phyloP scores from a whole-genome alignment of 2,329 filamentous ascomycete species.

The Hypoxylon sp. region DNA sequence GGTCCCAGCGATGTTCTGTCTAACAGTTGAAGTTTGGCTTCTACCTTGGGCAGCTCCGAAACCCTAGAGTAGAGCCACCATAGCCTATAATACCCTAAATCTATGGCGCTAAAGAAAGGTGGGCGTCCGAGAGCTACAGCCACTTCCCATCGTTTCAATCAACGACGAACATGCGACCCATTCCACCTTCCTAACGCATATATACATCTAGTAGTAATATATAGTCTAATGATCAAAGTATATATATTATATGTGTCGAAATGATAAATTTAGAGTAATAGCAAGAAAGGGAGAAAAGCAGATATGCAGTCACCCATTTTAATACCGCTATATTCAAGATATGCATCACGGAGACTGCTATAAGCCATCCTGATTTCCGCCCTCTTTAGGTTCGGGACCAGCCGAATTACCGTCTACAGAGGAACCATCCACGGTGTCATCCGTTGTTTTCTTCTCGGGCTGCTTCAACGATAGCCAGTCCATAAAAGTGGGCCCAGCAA shows the following conservation, averaged over 20 bases:
- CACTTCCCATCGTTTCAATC: background rate
- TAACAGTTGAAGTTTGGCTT: background rate
- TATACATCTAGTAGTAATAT: background rate
- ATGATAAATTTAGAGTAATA: background rate
- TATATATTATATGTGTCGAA: background rate
- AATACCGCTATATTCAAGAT: background rate
- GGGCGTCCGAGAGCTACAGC: no score
- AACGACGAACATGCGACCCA: background rate
- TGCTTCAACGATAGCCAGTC: conserved; percentile 33
- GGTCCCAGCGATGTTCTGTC: no score
- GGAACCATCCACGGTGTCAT: conserved; percentile 13
- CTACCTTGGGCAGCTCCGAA: background rate
- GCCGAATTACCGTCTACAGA: conserved; percentile 10
- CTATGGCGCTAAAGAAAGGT: background rate
- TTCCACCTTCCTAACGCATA: background rate
- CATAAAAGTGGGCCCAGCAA: conserved; percentile 25
- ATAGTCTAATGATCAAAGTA: background rate
- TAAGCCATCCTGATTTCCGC: conserved; percentile 1
- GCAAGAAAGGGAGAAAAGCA: background rate
- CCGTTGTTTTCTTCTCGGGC: conserved; percentile 17
- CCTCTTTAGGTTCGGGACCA: conserved; percentile 1
- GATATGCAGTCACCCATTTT: background rate
- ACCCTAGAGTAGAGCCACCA: background rate
- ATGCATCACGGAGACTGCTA: background rate
- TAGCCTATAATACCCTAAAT: background rate